These are phyloP conservation scores for Pichiaceae sp. DNA, from an alignment of 1,139 yeast species.

Conservation along the genomic window DNA sequence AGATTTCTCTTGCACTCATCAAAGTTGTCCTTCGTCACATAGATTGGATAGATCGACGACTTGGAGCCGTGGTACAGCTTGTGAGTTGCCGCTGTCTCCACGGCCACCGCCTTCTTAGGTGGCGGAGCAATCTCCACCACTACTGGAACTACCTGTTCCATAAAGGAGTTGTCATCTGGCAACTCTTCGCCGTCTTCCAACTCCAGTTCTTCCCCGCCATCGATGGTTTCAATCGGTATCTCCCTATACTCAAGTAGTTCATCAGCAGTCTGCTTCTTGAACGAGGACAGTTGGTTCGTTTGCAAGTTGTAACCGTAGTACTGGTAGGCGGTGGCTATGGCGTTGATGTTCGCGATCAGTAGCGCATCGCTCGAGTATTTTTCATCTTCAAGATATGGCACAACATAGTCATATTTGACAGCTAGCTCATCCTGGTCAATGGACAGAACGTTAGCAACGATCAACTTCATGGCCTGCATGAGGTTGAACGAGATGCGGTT, in stretches of 20 bases:
- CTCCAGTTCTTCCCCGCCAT: background rate
- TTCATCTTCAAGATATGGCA: conserved; percentile 13
- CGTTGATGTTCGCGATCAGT: conserved; percentile 8
- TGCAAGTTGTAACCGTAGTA: conserved; percentile 14
- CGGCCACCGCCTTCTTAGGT: background rate
- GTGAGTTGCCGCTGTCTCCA: background rate
- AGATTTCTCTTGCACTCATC: conserved; percentile 8
- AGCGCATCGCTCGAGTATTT: conserved; percentile 9
- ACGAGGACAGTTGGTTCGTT: background rate
- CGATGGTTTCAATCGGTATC: background rate
- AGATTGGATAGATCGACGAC: background rate
- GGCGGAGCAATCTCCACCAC: background rate
- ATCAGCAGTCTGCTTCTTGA: background rate
- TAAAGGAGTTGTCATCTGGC: background rate
- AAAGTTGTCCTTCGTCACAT: conserved; percentile 14
- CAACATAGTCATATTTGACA: conserved; percentile 10
- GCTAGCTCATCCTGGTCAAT: conserved; percentile 9
- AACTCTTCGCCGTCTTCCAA: background rate
- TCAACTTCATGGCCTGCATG: conserved; percentile 8
- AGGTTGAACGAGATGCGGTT: conserved; percentile 11
- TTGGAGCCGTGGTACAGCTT: background rate
- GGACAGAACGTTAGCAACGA: conserved; percentile 11
- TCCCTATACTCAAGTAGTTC: background rate
- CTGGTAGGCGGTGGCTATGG: conserved; percentile 14
- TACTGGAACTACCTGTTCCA: background rate